These are phyloP conservation scores for Tephrocybe sp. DNA, from an alignment of 768 basidiomycete genomes.

Conservation along the genomic window DNA sequence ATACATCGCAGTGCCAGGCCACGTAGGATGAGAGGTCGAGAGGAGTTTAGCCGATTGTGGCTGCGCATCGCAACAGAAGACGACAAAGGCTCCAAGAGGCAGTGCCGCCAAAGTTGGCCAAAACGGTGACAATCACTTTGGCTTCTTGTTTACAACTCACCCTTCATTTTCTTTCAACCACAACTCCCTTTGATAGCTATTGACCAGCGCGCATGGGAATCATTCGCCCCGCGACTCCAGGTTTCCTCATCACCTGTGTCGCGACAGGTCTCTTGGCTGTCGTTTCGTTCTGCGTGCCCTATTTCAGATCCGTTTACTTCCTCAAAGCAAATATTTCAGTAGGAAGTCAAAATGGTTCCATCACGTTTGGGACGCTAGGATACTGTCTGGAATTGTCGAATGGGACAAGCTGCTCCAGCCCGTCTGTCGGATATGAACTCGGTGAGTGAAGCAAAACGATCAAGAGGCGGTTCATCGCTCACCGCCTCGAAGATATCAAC, in stretches of 20 bases:
- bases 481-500: constrained; percentile 66
- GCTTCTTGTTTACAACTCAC: neutral
- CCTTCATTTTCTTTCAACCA: neutral
- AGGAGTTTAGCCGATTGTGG: neutral
- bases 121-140: neutral
- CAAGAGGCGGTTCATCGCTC: constrained; percentile 6
- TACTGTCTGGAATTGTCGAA: constrained; percentile 70
- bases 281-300: constrained; percentile 89
- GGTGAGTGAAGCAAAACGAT: constrained; percentile 46
- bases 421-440: constrained; percentile 85
- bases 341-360: constrained; percentile 49
- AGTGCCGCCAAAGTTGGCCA: neutral
- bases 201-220: constrained; percentile 45
- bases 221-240: constrained; percentile 87
- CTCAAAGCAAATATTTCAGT: constrained; percentile 68
- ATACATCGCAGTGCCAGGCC: no score
- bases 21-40: no score
- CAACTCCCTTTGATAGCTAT: constrained; percentile 6
- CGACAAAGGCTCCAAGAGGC: neutral
- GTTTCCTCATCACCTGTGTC: constrained; percentile 78
- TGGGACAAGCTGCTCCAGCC: constrained; percentile 71
- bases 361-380: constrained; percentile 88
- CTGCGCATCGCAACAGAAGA: constrained; percentile 4
- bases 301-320: constrained; percentile 87
- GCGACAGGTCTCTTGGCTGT: constrained; percentile 80